Evolutionary conservation across 306 rosid genomes (phyloP), one percentile per base, ranked within the genome.

Genomic region (Cucurbita pepo): DNA sequence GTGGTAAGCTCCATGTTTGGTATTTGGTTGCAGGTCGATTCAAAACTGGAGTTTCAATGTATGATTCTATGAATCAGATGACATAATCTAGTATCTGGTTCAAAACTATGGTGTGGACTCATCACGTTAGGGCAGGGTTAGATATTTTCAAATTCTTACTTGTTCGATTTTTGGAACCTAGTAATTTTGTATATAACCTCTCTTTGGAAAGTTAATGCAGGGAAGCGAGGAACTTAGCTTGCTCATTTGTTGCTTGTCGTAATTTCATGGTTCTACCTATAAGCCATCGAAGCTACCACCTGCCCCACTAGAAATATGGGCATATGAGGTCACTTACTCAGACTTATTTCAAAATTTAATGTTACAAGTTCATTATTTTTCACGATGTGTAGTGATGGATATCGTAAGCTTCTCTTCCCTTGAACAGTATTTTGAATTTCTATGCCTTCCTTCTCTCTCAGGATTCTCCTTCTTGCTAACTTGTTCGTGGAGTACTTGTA

Each of bases 391-490:
- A 18, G 21, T 63, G 41, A 43, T 67, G 16, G 15, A 69, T 30
- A 8, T 50, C 13, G 8, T 22, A 52, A 14, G 41, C 8, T 69
- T 69, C 44, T 48, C 13, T 30, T 36, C 56, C 45, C 43, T 34
- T 58, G 19, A 71, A 51, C 22, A 69, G 14, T 55, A 75, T 75
- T 72, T 63, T 85, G 61, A 76, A 21, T 19, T 45, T 45, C 56
- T 22, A 12, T 67, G 43, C 15, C 69, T 21, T 21, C 22, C 3
- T 74, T 51, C 75, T 74, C 75, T 79, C 81, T 64, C 88, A 95
- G 99, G 96, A 95, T 37, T 95, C 99, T 54, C 99, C 99, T 67
- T 95, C 91, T 74, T 95, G 99, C 91, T 89, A 91, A 88, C 81
- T 91, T 76, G 97, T 91, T 10, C 97, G 97, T 40, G 99, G 91